Evolutionary conservation across 2,329 filamentous ascomycete genomes (phyloP), one percentile per base, ranked within the genome.

Genomic region (Knufia fluminis): DNA sequence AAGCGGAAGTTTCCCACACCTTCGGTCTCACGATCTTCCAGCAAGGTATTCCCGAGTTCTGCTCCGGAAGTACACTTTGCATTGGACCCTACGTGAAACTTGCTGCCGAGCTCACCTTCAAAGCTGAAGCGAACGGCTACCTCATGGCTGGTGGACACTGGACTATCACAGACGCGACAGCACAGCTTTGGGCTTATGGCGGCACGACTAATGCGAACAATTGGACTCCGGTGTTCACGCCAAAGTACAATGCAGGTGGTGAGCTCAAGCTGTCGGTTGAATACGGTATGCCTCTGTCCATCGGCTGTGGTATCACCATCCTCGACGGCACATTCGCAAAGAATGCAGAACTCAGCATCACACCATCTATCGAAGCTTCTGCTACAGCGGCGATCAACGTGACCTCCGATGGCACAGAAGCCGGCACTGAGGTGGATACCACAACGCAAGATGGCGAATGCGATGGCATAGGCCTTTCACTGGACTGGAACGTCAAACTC

Each of bases 381-480:
- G 43, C 24, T 7, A 24, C 43, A 4, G 43, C 28, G 4, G 28
- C 43, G 10, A 6, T 28, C 26, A 28, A 28, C 12, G 26, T 28
- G 6, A 24, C 16, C 96, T 31, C 94, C 92, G 14, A 80, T 88
- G 46, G 81, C 86, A 66, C 98, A 92, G 54, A 92, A 92, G 16
- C 80, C 86, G 17, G 82, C 84, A 48, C 98, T 74, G 65, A 96
- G 94, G 63, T 94, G 88, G 0, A 92, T 92, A 64, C 97, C 92
- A 1, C 90, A 87, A 60, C 82, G 88, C 63, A 94, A 85, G 46
- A 7, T 19, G 31, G 28, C 35, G 43, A 24, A 24, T 46, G 43
- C 20, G 22, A 33, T 33, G 43, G 26, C 32, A 46, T 46, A 8
- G 26, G 12, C 26, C 6, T 28, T 28, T 28, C 26, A 28, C 26